Base-by-base conservation (phyloP, 1,139 yeast genomes). In the Eremothecium cymbalariae region DNA sequence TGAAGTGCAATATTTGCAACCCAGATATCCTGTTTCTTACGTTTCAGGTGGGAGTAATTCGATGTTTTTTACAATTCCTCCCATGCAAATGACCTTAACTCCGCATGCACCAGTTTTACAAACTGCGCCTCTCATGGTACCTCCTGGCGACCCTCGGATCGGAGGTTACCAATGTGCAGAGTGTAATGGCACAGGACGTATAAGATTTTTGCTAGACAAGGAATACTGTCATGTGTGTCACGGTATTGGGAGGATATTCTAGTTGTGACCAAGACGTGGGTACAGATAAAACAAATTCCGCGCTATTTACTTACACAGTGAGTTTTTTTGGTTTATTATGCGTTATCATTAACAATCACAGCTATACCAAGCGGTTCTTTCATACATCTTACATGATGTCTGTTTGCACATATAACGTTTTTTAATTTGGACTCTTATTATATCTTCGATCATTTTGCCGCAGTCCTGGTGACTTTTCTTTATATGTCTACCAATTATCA, bases 61-160 rank as follows among this genome's bases (percentile, higher is more conserved):
- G 12, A 16, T 27, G 21, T n/a, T 17, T 3, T 14, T 9, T 11
- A 11, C 11, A 8, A 16, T 6, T n/a, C 13, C 21, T 5, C 30
- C 30, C 13, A 18, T 27, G 21, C 19, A 17, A 14, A 15, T 27
- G 21, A n/a, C 21, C 11, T 5, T 4, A n/a, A 12, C 17, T 9
- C 19, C 21, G 19, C 30, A 27, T 11, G 21, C 6, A n/a, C 21
- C 19, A n/a, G 30, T 21, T 16, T 9, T 18, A 14, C 8, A 6
- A 11, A 25, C 29, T 8, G 32, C 36, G 6, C 68, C 76, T 0
- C 33, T 71, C 8, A 61, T 73, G 20, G 81, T 82, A 1, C 58
- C 52, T 8, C 94, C 95, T 0, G 95, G 95, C 1, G 94, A 85
- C 46, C 94, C 94, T 0, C 57, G 88, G 16, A 62, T 84, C 8